Evolutionary conservation across 1,284 basidiomycete species (phyloP).

Genomic region (Ganoderma sinense): DNA sequence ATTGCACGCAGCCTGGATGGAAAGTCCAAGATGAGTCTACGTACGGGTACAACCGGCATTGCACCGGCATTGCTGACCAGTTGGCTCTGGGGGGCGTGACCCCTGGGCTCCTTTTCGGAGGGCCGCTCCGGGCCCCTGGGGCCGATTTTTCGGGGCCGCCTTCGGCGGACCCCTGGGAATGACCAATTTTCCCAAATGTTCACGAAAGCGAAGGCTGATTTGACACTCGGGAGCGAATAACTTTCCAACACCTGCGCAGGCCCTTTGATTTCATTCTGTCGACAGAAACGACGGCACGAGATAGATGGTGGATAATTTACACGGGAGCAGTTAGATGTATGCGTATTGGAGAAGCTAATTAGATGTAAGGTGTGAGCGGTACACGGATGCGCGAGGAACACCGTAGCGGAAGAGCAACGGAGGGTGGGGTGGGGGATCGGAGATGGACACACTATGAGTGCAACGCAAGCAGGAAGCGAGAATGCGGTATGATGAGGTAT

Average conservation of each 20-base stretch:
- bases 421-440: neutral
- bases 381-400: slow-evolving; percentile 5
- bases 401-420: slow-evolving; percentile 10
- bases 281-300: slow-evolving; percentile 6
- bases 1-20: too few relatives aligned
- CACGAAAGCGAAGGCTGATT: neutral
- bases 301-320: slow-evolving; percentile 28
- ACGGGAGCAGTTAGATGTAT: slow-evolving; percentile 23
- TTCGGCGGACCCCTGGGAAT: too few relatives aligned
- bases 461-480: neutral
- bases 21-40: too few relatives aligned
- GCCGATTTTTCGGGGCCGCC: too few relatives aligned
- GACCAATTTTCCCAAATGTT: too few relatives aligned
- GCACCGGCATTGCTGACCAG: too few relatives aligned
- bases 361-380: slow-evolving; percentile 13
- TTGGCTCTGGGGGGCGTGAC: too few relatives aligned
- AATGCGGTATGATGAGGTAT: slow-evolving; percentile 2
- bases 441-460: slow-evolving; percentile 5
- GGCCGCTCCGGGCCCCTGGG: too few relatives aligned
- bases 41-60: too few relatives aligned
- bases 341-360: slow-evolving; percentile 15
- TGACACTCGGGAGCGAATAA: too few relatives aligned
- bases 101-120: too few relatives aligned
- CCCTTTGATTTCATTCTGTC: neutral
- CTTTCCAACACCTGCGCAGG: neutral